Conservation (phyloP, 140 eudicot genomes). For the Anethum foeniculum region DNA sequence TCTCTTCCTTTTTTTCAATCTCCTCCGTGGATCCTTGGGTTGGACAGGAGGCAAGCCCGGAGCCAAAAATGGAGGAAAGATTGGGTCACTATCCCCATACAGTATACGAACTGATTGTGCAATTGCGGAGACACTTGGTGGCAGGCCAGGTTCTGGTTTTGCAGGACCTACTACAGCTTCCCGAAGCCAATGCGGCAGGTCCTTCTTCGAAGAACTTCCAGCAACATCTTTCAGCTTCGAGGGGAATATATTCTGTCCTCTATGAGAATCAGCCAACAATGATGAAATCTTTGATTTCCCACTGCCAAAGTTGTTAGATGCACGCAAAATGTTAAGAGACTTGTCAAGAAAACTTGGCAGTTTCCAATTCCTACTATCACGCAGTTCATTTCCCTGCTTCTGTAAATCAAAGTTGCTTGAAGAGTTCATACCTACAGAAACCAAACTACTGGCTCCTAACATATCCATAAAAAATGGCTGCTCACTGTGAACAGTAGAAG, state of each 20-base stretch:
- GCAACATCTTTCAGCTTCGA: constrained; percentile 34
- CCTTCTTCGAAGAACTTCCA: constrained; percentile 35
- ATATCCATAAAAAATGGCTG: constrained; percentile 38
- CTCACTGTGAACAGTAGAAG: constrained; percentile 20
- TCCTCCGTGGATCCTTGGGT: constrained; percentile 74
- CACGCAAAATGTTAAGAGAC: constrained; percentile 20
- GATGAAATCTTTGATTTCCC: constrained; percentile 17
- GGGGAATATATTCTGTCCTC: constrained; percentile 15
- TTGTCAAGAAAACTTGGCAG: constrained; percentile 34
- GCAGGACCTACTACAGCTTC: constrained; percentile 61
- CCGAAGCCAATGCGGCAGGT: constrained; percentile 93
- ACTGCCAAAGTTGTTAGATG: constrained; percentile 16
- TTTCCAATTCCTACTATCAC: constrained; percentile 25
- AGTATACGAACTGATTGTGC: constrained; percentile 71
- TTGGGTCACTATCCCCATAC: constrained; percentile 50
- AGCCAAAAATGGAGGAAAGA: constrained; percentile 69
- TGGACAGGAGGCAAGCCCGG: constrained; percentile 61
- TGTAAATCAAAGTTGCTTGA: constrained; percentile 24
- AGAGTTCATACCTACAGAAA: constrained; percentile 36
- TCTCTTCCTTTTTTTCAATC: constrained; percentile 50
- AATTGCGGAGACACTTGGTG: constrained; percentile 67
- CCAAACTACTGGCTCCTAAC: constrained; percentile 37
- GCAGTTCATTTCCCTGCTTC: constrained; percentile 27
- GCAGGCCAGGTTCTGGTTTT: constrained; percentile 49
- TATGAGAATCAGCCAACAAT: constrained; percentile 15